Conservation (phyloP, 139 green algal genomes). For the Chlorella sorokiniana region DNA sequence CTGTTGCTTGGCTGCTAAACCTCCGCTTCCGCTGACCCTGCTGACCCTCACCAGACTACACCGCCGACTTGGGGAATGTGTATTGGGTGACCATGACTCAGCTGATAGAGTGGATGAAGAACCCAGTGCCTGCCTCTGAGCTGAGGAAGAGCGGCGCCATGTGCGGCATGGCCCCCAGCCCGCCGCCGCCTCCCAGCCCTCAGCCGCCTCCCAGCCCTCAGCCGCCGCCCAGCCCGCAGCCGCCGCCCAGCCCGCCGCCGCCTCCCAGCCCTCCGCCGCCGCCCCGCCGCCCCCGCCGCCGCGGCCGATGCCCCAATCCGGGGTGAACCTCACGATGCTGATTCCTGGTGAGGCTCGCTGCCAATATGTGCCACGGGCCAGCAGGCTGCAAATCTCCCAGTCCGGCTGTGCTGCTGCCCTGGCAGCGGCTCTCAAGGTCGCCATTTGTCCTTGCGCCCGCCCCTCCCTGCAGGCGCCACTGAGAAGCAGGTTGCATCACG, state of each 20-base stretch:
- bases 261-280: too few relatives aligned
- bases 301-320: neutral
- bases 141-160: conserved; percentile 18
- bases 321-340: neutral
- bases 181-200: conserved; percentile 1
- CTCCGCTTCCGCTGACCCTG: neutral
- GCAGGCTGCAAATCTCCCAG: neutral
- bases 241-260: neutral
- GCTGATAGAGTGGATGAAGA: conserved; percentile 40
- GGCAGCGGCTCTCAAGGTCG: neutral
- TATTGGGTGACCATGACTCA: conserved; percentile 47
- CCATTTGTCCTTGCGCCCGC: neutral
- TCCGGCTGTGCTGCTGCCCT: too few relatives aligned
- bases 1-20: neutral
- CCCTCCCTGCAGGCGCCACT: neutral
- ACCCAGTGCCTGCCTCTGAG: conserved; percentile 31
- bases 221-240: neutral
- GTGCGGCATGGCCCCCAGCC: neutral
- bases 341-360: neutral
- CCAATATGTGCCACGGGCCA: neutral
- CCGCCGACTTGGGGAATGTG: neutral
- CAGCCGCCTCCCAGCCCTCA: neutral
- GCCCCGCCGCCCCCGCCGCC: too few relatives aligned
- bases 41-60: conserved; percentile 7
- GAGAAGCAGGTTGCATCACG: neutral